Base-by-base conservation (phyloP, 495 filamentous ascomycete genomes). In the Xylaria scruposa region DNA sequence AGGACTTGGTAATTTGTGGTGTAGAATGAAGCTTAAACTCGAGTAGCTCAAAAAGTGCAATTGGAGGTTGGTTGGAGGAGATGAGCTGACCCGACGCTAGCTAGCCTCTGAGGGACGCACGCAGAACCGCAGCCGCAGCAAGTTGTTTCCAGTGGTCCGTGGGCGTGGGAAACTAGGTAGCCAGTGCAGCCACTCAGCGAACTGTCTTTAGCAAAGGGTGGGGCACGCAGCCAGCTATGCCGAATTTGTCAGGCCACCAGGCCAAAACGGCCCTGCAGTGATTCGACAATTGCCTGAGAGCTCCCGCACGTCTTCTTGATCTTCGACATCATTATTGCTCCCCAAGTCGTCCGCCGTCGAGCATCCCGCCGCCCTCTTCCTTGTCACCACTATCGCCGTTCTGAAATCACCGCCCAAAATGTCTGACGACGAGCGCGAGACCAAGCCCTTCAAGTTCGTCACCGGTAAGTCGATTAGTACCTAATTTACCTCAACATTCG, bases 401-500 rank as follows among this genome's bases (percentile, higher is more conserved):
- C 15, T 15, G 4, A 69, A 72, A 76, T 47, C 77, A 73, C 75
- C 77, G 77, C 70, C 79, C 82, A 90, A 81, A 79, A 98, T 94
- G 92, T 90, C 91, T 78, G 96, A 98, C 87, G 93, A 94, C 21
- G 92, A 97, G 80, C 91, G 91, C 82, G 90, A 93, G 84, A 97
- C 94, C 83, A 99, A 97, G 90, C 96, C 96, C 84, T 99, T 99
- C 92, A 99, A 99, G 91, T 98, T 98, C 86, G 96, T 98, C 75
- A 98, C 96, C 85, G 96, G 95, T 97, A 90, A 87, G 93, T 80
- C 58, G 44, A 47, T 19, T 73, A 70, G 71, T 67, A 70, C 70
- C 72, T 76, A 74, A 78, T 84, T 81, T 77, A 73, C 78, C 77
- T 83, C 80, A 80, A 80, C 76, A 58, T 71, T 75, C 63, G 8